Base-by-base conservation (phyloP, 1,284 basidiomycete genomes). In the Xerocomus amazonicus region DNA sequence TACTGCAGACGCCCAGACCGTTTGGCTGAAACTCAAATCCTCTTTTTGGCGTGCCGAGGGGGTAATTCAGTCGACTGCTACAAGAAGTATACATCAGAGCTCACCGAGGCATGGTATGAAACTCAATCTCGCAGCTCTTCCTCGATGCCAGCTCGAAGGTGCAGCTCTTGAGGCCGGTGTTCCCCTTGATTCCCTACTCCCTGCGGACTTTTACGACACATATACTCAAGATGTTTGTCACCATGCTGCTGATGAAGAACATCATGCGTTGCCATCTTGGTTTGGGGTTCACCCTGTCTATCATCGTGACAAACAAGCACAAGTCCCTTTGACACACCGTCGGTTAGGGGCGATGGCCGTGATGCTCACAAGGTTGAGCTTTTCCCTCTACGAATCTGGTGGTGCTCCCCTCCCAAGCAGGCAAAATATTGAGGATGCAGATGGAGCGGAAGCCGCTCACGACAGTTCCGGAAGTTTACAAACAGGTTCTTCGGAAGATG, bases 81-180 rank as follows among this genome's bases (percentile, higher is more conserved):
- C 14, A 8, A 48, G 27, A 51, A 57, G 10, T 43, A 57, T 43
- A 57, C 56, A 54, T 47, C 57, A 57, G 52, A 51, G 10, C 52
- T 60, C 3, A 66, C 69, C 51, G 23, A 66, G 65, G 3, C 71
- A 65, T 37, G 71, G 75, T 29, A 74, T 76, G 73, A 76, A 76
- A 50, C 69, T 87, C 9, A 87, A 87, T 60, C 56, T 85, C 34
- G 75, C 79, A 53, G 81, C 73, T 3, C 70, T 87, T 38, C 70
- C 73, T 23, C 70, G 69, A 16, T 60, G 60, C 7, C 73, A 83
- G 61, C 71, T 85, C 3, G 76, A 83, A 52, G 74, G 73, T 19
- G 79, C 83, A 3, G 80, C 83, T 1, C 70, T 82, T 53, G 84
- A 85, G 60, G 78, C 79, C 10, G 84, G 84, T 3, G 77, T 80